These are phyloP conservation scores for Colletotrichum lentis DNA, from an alignment of 2,329 filamentous ascomycete species.

Conservation along the genomic window DNA sequence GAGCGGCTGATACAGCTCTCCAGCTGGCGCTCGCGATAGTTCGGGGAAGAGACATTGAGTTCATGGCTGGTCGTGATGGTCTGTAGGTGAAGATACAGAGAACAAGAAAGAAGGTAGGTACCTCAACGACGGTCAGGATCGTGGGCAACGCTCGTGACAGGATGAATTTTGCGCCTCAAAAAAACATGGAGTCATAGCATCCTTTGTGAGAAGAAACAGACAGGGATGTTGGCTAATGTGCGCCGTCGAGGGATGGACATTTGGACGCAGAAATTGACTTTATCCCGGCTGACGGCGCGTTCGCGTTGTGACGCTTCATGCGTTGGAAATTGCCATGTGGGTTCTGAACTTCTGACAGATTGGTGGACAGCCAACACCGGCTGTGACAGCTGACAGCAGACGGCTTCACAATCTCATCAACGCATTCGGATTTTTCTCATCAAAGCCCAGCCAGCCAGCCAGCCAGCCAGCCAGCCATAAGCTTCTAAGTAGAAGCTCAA, in stretches of 20 bases:
- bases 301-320: slow-evolving; percentile 37
- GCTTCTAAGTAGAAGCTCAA: background rate
- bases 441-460: background rate
- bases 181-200: slow-evolving; percentile 16
- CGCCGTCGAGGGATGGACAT: slow-evolving; percentile 24
- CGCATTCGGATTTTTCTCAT: background rate
- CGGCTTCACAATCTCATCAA: background rate
- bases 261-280: slow-evolving; percentile 18
- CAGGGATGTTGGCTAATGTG: slow-evolving; percentile 23
- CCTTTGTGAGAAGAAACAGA: background rate
- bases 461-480: background rate
- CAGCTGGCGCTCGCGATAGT: slow-evolving; percentile 20
- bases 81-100: background rate
- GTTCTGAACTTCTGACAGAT: background rate
- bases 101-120: background rate
- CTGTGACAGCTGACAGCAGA: background rate
- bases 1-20: slow-evolving; percentile 3
- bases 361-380: background rate
- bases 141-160: background rate
- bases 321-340: slow-evolving; percentile 31
- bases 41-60: slow-evolving; percentile 26
- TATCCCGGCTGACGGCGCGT: slow-evolving; percentile 13
- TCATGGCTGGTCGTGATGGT: background rate
- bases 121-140: background rate
- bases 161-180: background rate